A percentile compares a stretch with the other conserved stretches of the same genome.
Conservation (phyloP, 2,329 filamentous ascomycete genomes). For the Phialemoniopsis sp. region DNA sequence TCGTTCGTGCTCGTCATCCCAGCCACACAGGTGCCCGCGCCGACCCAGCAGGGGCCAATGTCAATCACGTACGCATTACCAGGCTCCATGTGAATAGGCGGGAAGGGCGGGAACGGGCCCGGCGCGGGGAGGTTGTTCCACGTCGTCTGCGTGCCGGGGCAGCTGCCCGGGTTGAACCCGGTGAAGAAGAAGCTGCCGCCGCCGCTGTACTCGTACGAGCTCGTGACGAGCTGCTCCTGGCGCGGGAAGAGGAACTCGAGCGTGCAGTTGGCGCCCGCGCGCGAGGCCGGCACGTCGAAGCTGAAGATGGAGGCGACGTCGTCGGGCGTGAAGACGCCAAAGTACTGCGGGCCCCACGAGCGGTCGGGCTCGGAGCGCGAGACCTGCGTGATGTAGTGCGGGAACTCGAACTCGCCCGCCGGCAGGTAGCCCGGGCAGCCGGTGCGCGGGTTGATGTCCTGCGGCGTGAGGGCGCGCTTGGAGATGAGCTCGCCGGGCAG, state of each 20-base stretch:
- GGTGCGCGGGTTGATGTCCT: constrained; percentile 13
- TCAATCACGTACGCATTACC: constrained; percentile 25
- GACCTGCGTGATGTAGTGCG: constrained; percentile 25
- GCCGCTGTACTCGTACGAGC: constrained; percentile 26
- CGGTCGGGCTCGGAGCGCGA: constrained; percentile 24
- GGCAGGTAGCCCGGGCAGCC: constrained; percentile 21
- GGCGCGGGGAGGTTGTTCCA: constrained; percentile 21
- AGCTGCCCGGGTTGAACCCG: constrained; percentile 19
- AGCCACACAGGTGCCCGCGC: constrained; percentile 23
- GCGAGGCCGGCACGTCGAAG: constrained; percentile 35
- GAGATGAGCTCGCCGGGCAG: constrained; percentile 11
- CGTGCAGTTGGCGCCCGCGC: constrained; percentile 36
- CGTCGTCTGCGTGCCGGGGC: constrained; percentile 20
- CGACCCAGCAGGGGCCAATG: constrained; percentile 22
- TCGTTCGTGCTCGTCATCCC: constrained; percentile 24
- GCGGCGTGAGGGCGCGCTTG: constrained; percentile 16
- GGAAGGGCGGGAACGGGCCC: constrained; percentile 18
- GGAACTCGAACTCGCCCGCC: constrained; percentile 20
- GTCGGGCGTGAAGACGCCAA: constrained; percentile 30
- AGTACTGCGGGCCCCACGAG: constrained; percentile 31
- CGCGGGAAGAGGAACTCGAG: constrained; percentile 40
- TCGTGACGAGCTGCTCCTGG: constrained; percentile 23
- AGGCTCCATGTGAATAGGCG: constrained; percentile 24
- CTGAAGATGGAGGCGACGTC: constrained; percentile 33
- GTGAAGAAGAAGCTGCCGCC: constrained; percentile 28